phyloP scores from a whole-genome alignment of 2,329 filamentous ascomycete species.

The Claviceps digitariae region DNA sequence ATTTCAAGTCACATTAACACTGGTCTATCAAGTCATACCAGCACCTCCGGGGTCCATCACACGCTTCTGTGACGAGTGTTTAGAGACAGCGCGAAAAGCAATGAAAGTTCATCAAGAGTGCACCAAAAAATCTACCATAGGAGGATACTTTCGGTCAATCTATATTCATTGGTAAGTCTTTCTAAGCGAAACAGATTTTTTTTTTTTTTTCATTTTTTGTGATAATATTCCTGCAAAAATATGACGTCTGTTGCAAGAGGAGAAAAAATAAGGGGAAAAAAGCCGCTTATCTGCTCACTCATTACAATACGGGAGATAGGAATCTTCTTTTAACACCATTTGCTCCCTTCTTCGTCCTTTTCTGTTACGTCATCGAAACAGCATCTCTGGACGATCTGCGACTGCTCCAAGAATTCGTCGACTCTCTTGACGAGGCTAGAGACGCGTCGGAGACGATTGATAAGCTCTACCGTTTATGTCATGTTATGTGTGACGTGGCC shows the following conservation, averaged over 20 bases:
- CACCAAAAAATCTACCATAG: conserved; percentile 28
- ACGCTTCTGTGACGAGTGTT: conserved; percentile 34
- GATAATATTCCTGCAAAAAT: too few species aligned
- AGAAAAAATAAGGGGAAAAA: background rate
- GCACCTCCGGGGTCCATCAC: conserved; percentile 26
- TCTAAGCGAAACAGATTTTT: too few species aligned
- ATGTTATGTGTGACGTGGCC: conserved; percentile 48
- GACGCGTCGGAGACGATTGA: conserved; percentile 43
- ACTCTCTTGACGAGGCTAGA: conserved; percentile 37
- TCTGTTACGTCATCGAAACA: conserved; percentile 44
- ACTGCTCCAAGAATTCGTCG: conserved; percentile 41
- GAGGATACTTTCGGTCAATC: conserved; percentile 27
- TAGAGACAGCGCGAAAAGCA: conserved; percentile 35
- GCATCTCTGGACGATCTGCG: conserved; percentile 37
- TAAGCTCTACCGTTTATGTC: conserved; percentile 48
- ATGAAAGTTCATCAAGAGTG: conserved; percentile 31
- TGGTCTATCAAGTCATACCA: conserved; percentile 40
- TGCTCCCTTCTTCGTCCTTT: conserved; percentile 45
- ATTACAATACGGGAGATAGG: conserved; percentile 15
- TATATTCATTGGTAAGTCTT: conserved; percentile 37
- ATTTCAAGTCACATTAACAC: conserved; percentile 32
- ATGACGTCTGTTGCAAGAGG: too few species aligned
- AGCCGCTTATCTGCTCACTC: background rate
- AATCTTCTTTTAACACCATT: conserved; percentile 44
- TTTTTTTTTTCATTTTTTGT: too few species aligned